Evolutionary conservation across 257 asterid species (phyloP).

Genomic region (Rehmannia glutinosa): DNA sequence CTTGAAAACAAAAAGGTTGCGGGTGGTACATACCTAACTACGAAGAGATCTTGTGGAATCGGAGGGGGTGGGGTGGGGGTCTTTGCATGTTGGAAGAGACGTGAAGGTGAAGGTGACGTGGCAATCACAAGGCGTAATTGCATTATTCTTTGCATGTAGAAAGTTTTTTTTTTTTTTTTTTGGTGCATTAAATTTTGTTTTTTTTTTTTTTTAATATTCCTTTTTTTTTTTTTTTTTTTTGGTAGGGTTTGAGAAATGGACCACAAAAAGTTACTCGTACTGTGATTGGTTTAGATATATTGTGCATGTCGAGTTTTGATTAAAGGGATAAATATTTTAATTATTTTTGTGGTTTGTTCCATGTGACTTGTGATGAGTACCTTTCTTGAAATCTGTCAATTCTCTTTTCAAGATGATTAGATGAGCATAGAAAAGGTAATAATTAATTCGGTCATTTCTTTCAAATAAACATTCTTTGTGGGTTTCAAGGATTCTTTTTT

Average conservation of each 20-base stretch:
- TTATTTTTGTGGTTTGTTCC: not conserved
- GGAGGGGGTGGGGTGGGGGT: constrained; percentile 28
- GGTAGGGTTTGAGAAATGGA: constrained; percentile 28
- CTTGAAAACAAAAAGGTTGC: not conserved
- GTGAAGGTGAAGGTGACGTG: constrained; percentile 46
- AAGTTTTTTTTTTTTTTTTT: not conserved
- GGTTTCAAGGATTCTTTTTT: no score
- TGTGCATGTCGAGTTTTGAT: constrained; percentile 22
- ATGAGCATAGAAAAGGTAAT: not conserved
- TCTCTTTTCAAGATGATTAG: not conserved
- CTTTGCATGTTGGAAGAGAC: constrained; percentile 49
- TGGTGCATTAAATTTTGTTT: constrained; percentile 3
- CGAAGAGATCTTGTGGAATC: constrained; percentile 83
- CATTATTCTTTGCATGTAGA: constrained; percentile 34
- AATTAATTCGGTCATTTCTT: no score
- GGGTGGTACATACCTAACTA: not conserved
- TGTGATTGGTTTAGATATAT: constrained; percentile 30
- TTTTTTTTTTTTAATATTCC: not conserved
- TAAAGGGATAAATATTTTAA: not conserved
- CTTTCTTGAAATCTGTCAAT: not conserved
- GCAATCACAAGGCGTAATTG: constrained; percentile 37
- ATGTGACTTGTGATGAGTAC: not conserved
- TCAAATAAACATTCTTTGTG: not conserved
- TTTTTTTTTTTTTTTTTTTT: not conserved
- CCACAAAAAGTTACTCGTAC: constrained; percentile 31